Base-by-base conservation (phyloP, 2,329 filamentous ascomycete genomes). In the Colletotrichum truncatum region DNA sequence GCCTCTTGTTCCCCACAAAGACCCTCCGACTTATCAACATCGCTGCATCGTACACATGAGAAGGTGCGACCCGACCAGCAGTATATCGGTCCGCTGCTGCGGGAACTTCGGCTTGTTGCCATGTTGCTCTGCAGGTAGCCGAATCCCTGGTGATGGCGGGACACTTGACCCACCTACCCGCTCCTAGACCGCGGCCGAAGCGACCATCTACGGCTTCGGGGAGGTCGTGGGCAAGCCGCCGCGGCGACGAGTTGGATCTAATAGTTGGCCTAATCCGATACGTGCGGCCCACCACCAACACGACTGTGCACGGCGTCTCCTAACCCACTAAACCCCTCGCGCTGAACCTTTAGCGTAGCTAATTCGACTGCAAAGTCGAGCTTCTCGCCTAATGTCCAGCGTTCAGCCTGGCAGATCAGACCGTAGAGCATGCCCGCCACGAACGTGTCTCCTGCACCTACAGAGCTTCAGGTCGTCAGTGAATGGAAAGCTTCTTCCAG, bases 371-470 rank as follows among this genome's bases (percentile, higher is more conserved):
- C 89, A 76, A 91, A 91, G 30, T 72, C 75, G 66, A 91, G 74
- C 70, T 83, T 86, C 61, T 76, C 73, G 53, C 76, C 69, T 48
- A 83, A 71, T 69, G 78, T 74, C 86, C 86, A 89, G 67, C 84
- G 78, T 8, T 76, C 71, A 43, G 72, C 69, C 67, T 82, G 83
- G 72, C 81, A 85, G 61, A 85, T 76, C 66, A 92, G 75, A 34
- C 81, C 84, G 76, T 89, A 92, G 51, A 93, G 77, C 75, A 91
- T 87, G 64, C 90, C 91, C 32, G 91, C 91, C 68, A 91, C 87
- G 72, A 93, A 93, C 0, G 91, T 93, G 73, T 93, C 91, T 69
- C 91, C 91, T 43, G 91, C 91, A 58, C 91, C 91, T 66, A 93
- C 85, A 6, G 90, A 84, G 74, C 91, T 92, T 73, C 73, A 70